phyloP scores from a whole-genome alignment of 441 rosid species.

The Manihot esculenta region DNA sequence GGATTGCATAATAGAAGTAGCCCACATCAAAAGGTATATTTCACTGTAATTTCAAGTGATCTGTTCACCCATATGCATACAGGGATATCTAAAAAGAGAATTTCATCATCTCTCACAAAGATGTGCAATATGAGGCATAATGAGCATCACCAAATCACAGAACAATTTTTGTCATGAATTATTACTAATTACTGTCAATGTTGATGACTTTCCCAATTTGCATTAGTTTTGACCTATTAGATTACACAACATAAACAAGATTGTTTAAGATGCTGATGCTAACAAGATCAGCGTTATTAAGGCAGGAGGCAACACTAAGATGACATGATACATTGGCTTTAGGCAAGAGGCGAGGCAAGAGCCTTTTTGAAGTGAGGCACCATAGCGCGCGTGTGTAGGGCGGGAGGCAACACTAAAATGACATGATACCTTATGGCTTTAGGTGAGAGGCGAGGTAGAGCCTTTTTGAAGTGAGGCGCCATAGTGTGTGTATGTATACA shows the following conservation, averaged over 20 bases:
- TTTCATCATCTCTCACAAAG: background rate
- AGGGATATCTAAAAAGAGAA: background rate
- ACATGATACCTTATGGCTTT: too few relatives aligned
- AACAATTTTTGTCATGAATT: background rate
- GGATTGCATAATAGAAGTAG: background rate
- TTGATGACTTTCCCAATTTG: background rate
- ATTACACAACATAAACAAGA: background rate
- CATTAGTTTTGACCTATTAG: background rate
- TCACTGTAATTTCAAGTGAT: background rate
- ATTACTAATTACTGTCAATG: background rate
- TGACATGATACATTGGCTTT: too few relatives aligned
- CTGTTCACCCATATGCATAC: background rate
- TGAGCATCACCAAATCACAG: background rate
- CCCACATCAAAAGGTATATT: background rate
- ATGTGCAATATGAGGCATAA: background rate
- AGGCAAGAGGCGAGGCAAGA: too few relatives aligned
- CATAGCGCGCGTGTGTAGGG: too few relatives aligned
- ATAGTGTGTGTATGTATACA: too few relatives aligned
- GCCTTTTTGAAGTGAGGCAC: too few relatives aligned
- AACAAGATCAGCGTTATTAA: too few relatives aligned
- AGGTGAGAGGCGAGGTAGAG: too few relatives aligned
- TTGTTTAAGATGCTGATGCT: background rate
- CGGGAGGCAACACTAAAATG: too few relatives aligned
- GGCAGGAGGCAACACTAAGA: too few relatives aligned
- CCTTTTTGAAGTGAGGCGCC: too few relatives aligned